A percentile compares a stretch with the other conserved stretches of the same genome.
These are phyloP conservation scores for Xylaria sp. DNA, from an alignment of 2,329 filamentous ascomycete genomes.

Conservation along the genomic window DNA sequence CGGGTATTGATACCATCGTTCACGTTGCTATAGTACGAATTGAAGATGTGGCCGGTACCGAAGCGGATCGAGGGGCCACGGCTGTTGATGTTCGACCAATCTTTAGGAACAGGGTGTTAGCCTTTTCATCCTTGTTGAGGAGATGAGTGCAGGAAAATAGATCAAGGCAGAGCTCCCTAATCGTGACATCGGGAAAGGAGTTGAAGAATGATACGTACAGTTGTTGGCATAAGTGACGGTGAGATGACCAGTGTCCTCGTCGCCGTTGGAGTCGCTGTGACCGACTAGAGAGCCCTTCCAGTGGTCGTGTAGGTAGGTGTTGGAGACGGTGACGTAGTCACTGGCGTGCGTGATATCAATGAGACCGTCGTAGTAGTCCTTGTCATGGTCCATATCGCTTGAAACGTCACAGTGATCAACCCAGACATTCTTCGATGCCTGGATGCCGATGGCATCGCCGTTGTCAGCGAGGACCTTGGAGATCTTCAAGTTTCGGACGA, in stretches of 20 bases:
- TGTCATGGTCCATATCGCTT: constrained; percentile 67
- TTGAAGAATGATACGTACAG: constrained; percentile 50
- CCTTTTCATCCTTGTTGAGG: not conserved
- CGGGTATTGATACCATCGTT: constrained; percentile 61
- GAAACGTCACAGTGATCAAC: constrained; percentile 75
- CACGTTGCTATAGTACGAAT: constrained; percentile 57
- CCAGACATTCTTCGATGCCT: constrained; percentile 70
- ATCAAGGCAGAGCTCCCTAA: too few species aligned
- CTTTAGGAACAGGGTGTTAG: constrained; percentile 11
- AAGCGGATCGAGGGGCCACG: constrained; percentile 66
- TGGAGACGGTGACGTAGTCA: constrained; percentile 67
- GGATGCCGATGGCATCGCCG: constrained; percentile 70
- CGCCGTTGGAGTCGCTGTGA: constrained; percentile 65
- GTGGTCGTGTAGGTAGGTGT: constrained; percentile 62
- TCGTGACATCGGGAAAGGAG: not conserved
- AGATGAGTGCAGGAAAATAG: not conserved
- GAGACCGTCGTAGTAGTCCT: constrained; percentile 77
- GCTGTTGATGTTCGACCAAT: constrained; percentile 60
- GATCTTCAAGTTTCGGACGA: constrained; percentile 71
- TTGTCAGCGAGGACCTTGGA: constrained; percentile 65
- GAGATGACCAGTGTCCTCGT: constrained; percentile 73
- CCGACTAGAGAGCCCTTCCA: constrained; percentile 55
- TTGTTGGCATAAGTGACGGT: constrained; percentile 77
- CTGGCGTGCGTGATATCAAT: constrained; percentile 71
- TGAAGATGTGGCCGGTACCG: constrained; percentile 62